These are phyloP conservation scores for Cutaneotrichosporon sp. DNA, from an alignment of 1,284 basidiomycete genomes.

Conservation along the genomic window DNA sequence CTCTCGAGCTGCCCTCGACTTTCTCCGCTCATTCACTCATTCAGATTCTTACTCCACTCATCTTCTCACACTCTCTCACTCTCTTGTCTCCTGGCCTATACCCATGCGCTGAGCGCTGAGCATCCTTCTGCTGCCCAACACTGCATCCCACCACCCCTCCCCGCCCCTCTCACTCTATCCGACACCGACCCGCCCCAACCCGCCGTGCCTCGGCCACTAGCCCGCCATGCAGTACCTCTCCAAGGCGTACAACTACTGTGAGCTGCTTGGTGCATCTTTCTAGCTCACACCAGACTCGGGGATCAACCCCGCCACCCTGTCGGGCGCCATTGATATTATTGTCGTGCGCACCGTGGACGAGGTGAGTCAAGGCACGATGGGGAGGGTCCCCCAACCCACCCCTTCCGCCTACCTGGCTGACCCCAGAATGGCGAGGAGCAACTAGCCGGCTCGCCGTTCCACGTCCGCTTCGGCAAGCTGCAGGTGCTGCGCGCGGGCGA, in stretches of 20 bases:
- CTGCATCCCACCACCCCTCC: too few species aligned
- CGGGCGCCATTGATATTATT: constrained; percentile 96
- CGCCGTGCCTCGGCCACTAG: neutral
- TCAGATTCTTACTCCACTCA: too few species aligned
- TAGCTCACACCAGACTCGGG: constrained; percentile 49
- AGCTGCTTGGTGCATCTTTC: constrained; percentile 4
- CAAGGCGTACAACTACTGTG: constrained; percentile 53
- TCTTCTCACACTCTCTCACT: too few species aligned
- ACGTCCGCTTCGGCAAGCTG: constrained; percentile 97
- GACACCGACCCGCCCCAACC: neutral
- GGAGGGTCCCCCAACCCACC: neutral
- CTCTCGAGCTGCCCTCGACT: too few species aligned
- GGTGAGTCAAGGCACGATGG: constrained; percentile 40
- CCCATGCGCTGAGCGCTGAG: too few species aligned
- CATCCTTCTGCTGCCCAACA: too few species aligned
- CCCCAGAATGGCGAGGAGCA: constrained; percentile 57
- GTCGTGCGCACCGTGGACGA: constrained; percentile 76
- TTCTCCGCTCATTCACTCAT: too few species aligned
- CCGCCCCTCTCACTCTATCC: neutral
- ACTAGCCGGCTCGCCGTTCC: constrained; percentile 92
- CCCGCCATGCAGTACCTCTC: constrained; percentile 51
- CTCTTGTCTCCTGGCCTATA: too few species aligned
- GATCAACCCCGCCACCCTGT: constrained; percentile 90
- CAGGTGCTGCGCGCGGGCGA: constrained; percentile 92
- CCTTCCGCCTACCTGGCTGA: too few species aligned